Base-by-base conservation (phyloP, 2,329 filamentous ascomycete genomes). In the Diplodia scrobiculata region DNA sequence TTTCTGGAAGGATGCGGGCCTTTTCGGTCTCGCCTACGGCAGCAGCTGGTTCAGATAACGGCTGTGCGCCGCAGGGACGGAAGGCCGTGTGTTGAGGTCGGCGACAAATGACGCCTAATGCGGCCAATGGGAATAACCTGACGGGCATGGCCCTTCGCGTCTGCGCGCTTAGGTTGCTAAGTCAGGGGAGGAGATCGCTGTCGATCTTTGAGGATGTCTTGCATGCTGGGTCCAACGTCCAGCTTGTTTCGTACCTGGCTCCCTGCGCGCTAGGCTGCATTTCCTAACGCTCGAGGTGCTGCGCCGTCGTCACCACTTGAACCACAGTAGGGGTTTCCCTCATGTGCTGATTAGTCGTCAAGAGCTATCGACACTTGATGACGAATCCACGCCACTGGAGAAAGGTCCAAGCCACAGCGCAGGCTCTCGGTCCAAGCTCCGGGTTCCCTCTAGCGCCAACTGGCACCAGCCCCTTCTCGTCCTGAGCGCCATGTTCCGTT, bases 161-260 rank as follows among this genome's bases (percentile, higher is more conserved):
- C 53, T 58, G 19, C 11, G 48, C 21, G 47, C 13, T 17, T 27
- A n/a, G 14, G 29, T 36, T 36, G 5, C 48, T 32, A 29, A 9
- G 34, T 27, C 13, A 29, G 19, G 6, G 17, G 29, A 29, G 58
- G 36, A 48, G 41, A 62, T 62, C 58, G 17, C 29, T 27, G 58
- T 27, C 58, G 58, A 62, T 62, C 58, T 25, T 38, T 27, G 13
- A 59, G 34, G 45, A 50, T 62, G 58, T 50, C 58, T 50, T 62
- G 41, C 58, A 62, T 62, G 45, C 50, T 45, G 41, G 27, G 17
- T 60, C 55, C 4, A 58, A 41, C 54, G 54, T 29, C 21, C 38
- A 48, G 25, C 38, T 50, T 62, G 58, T 27, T 14, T 36, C 25
- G 41, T 13, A 11, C 38, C 55, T 38, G 36, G 41, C 13, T 34